phyloP scores from a whole-genome alignment of 768 basidiomycete genomes.

The Hypholoma fasciculare region DNA sequence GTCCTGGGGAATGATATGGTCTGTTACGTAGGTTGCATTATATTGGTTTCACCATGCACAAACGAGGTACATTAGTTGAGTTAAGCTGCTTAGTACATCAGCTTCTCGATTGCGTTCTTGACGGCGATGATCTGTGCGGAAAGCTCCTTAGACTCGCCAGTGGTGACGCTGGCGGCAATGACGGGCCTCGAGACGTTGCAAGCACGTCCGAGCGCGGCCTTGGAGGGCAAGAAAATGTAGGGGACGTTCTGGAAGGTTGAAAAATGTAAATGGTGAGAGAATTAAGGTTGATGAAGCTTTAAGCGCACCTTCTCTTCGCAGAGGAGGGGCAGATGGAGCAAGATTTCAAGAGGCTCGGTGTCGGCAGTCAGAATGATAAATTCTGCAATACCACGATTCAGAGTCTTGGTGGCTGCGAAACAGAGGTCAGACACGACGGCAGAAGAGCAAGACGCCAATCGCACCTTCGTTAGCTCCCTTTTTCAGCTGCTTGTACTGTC shows the following conservation, averaged over 20 bases:
- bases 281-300: neutral
- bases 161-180: slow-evolving; percentile 95
- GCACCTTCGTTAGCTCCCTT: slow-evolving; percentile 98
- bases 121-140: slow-evolving; percentile 85
- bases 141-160: slow-evolving; percentile 91
- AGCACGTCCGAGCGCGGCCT: slow-evolving; percentile 93
- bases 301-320: slow-evolving; percentile 92
- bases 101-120: slow-evolving; percentile 81
- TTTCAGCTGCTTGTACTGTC: slow-evolving; percentile 97
- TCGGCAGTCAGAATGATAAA: slow-evolving; percentile 96
- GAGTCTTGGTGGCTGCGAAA: slow-evolving; percentile 86
- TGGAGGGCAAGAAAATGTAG: slow-evolving; percentile 93
- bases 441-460: slow-evolving; percentile 14
- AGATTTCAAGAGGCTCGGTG: slow-evolving; percentile 96
- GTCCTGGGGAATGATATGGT: too few species aligned
- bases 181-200: slow-evolving; percentile 95
- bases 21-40: too few species aligned
- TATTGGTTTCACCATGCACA: neutral
- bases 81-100: slow-evolving; percentile 37
- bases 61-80: neutral
- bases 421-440: slow-evolving; percentile 8
- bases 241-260: slow-evolving; percentile 74
- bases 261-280: neutral
- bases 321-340: slow-evolving; percentile 93
- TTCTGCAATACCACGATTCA: slow-evolving; percentile 97